Base-by-base conservation (phyloP, 192 early-diverging fungal genomes). In the Podila verticillata region DNA sequence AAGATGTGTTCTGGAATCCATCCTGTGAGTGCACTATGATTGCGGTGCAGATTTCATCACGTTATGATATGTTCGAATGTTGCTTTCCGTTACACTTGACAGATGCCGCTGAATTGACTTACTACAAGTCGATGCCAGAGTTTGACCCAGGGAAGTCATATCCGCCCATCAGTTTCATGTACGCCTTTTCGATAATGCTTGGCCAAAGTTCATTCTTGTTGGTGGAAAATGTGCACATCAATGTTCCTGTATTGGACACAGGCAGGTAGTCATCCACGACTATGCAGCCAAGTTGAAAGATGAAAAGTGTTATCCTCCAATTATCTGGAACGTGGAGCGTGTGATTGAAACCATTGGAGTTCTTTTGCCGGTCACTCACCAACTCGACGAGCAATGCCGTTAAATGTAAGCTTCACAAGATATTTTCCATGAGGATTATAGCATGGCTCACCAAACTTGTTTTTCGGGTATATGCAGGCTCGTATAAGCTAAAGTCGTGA, bases 1-100 rank as follows among this genome's bases (percentile, higher is more conserved):
- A 96, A 96, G 13, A 98, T 84, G 54, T 96, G 90, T 70, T 98
- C 96, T 4, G 96, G 96, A 34, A 97, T 93, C 96, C 96, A 98
- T 3, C 94, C 96, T 4, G 96, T 96, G 71, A 98, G 81, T 10
- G 93, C 89, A 58, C 87, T 94, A 74, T 12, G 70, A 22, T 7
- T 31, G 13, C 31, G 7, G 60, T 19, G n/a, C 22, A 28, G 4
- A 39, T 60, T 48, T 15, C 13, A 57, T 0, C 49, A 48, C 32
- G 54, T 44, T 82, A 54, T 54, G 20, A 12, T n/a, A 26, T 12
- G n/a, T n/a, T 54, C 22, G 51, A 44, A 44, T 44, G 3, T 44
- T 44, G 15, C 39, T 39, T 88, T 83, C 82, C 19, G 29, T 13
- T 8, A 9, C 9, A 28, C 10, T 28, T 19, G 7, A 19, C 51